Evolutionary conservation across 495 filamentous ascomycete species (phyloP), one percentile per base, ranked within the genome.

Genomic region (Xylaria sp.): DNA sequence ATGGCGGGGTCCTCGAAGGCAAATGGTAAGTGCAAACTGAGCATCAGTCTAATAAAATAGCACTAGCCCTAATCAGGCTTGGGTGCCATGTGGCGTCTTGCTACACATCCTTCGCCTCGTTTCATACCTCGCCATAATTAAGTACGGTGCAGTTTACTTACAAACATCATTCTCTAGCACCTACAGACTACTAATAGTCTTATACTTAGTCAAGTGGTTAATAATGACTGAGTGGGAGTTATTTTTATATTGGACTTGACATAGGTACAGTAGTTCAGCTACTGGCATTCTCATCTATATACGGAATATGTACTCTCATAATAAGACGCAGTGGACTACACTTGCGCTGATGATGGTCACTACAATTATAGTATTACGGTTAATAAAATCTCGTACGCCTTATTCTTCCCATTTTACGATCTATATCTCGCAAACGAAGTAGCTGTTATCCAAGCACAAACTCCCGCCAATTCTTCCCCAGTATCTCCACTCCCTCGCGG

Each of bases 381-480:
- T 1, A 24, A 24, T 12, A 48, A 48, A 48, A 26, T 9, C 50
- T 21, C 50, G 14, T 26, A 11, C 21, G 21, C 15, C 17, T 33
- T 58, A 14, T n/a, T 12, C 15, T 9, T 37, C 14, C 14, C 57
- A 37, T 33, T 59, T 59, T 59, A n/a, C 9, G 33, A 12, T 37
- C 0, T 52, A 5, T 12, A 35, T 33, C 17, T 44, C 35, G 0
- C 8, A 17, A 68, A 19, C 0, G n/a, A 14, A 9, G 5, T 61
- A n/a, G 15, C 57, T 68, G 17, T 21, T 76, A 80, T 21, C 92
- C 94, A 79, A 92, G 95, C 19, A 93, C 86, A 78, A 97, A 98
- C 46, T 84, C 82, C 67, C 82, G 88, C 90, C 93, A 98, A 76
- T 99, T 98, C 33, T 86, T 83, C 19, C 87, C 90, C 53, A 98